Evolutionary conservation across 306 rosid genomes (phyloP), one percentile per base, ranked within the genome.

Genomic region (Vigna radiata): DNA sequence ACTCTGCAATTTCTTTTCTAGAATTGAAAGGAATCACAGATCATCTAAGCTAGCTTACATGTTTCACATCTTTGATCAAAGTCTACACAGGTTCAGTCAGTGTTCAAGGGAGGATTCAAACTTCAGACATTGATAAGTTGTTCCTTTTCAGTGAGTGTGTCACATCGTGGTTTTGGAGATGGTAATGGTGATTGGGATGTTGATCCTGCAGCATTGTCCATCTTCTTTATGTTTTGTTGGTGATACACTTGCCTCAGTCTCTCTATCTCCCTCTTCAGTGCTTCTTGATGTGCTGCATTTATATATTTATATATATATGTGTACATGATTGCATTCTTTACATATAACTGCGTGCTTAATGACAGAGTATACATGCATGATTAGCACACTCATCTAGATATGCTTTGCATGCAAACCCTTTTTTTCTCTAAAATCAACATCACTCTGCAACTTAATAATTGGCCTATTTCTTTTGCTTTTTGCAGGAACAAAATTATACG

Each of bases 241-340:
- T 95, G 93, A 84, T 89, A 91, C 18, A 92, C 91, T 81, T 87
- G 97, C 82, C 96, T 84, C 23, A 95, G 78, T 73, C 98, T 92
- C 84, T 95, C 98, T 86, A 95, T 92, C 81, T 95, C 99, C 77
- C 94, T 91, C 87, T 92, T 95, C 49, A 95, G 72, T 81, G 97
- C 91, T 61, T 92, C 97, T 85, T 95, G 99, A 86, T 92, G 96
- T 39, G 87, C 89, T 86, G 85, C 85, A 83, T 29, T 29, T 29
- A 0, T 29, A 33, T 33, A 33, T 33, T 3, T 31, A 31, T 56
- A 21, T 8, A 83, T 64, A 39, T 41, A 77, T 64, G 1, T 41
- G 48, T 48, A 16, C 11, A 17, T 63, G 50, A 59, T 46, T 31
- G 29, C 48, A 64, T 66, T 33, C 37, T 68, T 54, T 65, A 12